Evolutionary conservation across 2,329 filamentous ascomycete genomes (phyloP).

Genomic region (Cordyceps cicadae): DNA sequence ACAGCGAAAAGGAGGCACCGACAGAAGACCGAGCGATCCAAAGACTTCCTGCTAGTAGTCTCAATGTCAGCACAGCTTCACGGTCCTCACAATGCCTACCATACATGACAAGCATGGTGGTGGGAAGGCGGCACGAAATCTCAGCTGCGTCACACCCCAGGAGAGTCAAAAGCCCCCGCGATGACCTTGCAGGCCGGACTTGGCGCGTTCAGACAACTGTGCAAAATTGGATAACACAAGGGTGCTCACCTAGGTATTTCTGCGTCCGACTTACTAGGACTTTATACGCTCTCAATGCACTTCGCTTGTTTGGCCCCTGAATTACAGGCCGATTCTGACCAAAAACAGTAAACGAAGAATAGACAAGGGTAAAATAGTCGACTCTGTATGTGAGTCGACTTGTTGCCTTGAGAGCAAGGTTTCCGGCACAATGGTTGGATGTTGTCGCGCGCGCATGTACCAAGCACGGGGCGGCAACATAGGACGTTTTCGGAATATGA

Average conservation of each 20-base stretch:
- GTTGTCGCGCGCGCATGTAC: neutral
- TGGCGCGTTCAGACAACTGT: neutral
- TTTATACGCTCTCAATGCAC: neutral
- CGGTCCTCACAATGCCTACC: neutral
- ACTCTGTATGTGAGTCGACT: neutral
- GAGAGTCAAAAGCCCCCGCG: neutral
- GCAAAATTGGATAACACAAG: neutral
- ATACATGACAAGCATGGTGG: neutral
- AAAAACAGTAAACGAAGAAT: neutral
- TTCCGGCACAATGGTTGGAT: neutral
- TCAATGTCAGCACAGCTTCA: neutral
- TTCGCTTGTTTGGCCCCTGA: neutral
- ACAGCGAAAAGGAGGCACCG: neutral
- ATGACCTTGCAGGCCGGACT: neutral
- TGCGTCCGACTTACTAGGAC: neutral
- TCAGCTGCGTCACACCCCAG: neutral
- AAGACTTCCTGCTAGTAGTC: neutral
- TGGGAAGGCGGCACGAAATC: neutral
- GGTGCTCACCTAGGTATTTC: conserved; percentile 6
- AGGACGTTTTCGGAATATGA: neutral
- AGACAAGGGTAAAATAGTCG: neutral
- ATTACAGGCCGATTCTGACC: neutral
- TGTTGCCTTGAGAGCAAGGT: neutral
- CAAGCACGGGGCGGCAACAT: neutral
- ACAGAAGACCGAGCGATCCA: neutral